Evolutionary conservation across 192 early-diverging fungal species (phyloP), one percentile per base, ranked within the genome.

Genomic region (Dissophora globulifera): DNA sequence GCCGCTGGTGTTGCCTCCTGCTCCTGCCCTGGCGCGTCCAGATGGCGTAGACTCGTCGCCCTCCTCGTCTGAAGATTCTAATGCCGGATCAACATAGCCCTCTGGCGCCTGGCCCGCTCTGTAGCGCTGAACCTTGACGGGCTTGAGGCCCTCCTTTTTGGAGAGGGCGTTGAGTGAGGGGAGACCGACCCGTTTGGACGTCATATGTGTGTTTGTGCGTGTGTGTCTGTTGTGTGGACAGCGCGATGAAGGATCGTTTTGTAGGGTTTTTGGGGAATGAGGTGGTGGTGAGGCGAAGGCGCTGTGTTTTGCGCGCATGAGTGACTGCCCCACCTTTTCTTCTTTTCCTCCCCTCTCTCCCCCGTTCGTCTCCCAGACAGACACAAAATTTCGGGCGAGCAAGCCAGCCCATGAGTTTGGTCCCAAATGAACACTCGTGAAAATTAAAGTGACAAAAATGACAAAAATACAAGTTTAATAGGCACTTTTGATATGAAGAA

Each of bases 21-120:
- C 41, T 57, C 51, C 42, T 79, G 29, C 45, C 19, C 20, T 13
- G 20, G 31, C 17, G 29, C 45, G 40, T 45, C 35, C 35, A 38
- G n/a, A n/a, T n/a, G n/a, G n/a, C n/a, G n/a, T n/a, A n/a, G n/a
- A n/a, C n/a, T n/a, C n/a, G n/a, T n/a, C n/a, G 19, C 85, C 83
- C 46, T 85, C 84, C n/a, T 84, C 84, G 16, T 82, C 84, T 6
- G 79, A 79, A n/a, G 83, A 83, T 33, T 84, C 79, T 23, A 75
- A 78, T 53, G 82, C 71, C 47, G 84, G 78, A 65, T 85, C 84
- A 12, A 81, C 71, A 45, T 82, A 85, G 26, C 81, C 81, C 31
- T 82, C 80, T 17, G 88, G 88, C 5, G 76, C 87, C 51, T 84
- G 67, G 33, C 88, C 88, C 6, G 85, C 85, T 41, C 88, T 62